These are phyloP conservation scores for Triangularia setosa DNA, from an alignment of 2,329 filamentous ascomycete species.

Conservation along the genomic window DNA sequence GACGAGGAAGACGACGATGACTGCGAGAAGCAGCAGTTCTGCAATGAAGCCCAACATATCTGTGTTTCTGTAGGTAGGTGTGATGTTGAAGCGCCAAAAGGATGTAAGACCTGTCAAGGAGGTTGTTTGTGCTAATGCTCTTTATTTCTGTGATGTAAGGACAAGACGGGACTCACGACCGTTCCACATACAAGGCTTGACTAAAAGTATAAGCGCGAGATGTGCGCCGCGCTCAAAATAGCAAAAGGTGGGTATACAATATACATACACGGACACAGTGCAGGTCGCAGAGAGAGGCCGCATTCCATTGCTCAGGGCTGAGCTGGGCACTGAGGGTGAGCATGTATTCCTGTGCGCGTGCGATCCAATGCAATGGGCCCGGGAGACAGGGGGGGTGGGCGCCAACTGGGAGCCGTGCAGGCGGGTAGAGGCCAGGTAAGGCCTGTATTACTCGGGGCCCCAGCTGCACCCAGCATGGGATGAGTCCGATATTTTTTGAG, in stretches of 20 bases:
- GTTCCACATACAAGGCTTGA: neutral
- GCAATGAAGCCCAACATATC: conserved; percentile 9
- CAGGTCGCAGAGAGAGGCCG: neutral
- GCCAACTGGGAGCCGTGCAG: neutral
- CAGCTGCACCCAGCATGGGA: neutral
- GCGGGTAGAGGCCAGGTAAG: neutral
- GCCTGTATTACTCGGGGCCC: neutral
- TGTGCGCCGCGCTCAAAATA: neutral
- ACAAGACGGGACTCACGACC: neutral
- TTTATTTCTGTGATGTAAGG: too few relatives aligned
- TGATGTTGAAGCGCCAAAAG: neutral
- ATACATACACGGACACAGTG: neutral
- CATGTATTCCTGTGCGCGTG: too few relatives aligned
- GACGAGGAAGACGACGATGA: neutral
- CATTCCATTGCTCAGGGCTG: neutral
- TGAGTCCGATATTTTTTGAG: neutral
- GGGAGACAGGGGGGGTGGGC: neutral
- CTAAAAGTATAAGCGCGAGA: neutral
- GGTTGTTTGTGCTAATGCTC: too few relatives aligned
- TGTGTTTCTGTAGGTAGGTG: neutral
- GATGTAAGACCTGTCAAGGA: too few relatives aligned
- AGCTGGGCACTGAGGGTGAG: neutral
- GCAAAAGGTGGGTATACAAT: neutral
- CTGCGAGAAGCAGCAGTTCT: conserved; percentile 10
- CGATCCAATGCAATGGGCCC: neutral